These are phyloP conservation scores for Tolypocladium tundrense DNA, from an alignment of 2,329 filamentous ascomycete genomes.

Conservation along the genomic window DNA sequence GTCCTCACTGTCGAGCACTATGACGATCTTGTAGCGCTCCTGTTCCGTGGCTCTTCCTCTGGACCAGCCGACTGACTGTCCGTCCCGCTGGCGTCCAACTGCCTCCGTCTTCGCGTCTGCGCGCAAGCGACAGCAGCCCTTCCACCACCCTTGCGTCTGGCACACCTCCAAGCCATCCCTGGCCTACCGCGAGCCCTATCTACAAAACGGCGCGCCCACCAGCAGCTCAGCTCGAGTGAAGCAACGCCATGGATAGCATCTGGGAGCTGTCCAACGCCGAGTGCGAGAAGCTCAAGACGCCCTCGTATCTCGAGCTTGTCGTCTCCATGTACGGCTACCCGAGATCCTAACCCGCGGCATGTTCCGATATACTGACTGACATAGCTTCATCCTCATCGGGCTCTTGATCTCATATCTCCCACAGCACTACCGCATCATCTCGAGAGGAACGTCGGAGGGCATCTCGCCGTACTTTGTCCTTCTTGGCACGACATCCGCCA, in stretches of 20 bases:
- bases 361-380: not conserved
- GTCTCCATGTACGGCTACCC: constrained; percentile 38
- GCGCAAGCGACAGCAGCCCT: not conserved
- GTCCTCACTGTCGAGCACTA: not conserved
- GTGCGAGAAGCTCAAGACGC: constrained; percentile 42
- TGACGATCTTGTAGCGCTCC: not conserved
- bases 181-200: not conserved
- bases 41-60: not conserved
- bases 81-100: not conserved
- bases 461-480: constrained; percentile 94
- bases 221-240: not conserved
- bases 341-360: no score
- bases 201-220: not conserved
- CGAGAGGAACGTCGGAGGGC: constrained; percentile 76
- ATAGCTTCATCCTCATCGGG: constrained; percentile 67
- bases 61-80: not conserved
- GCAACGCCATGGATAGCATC: constrained; percentile 1
- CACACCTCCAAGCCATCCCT: not conserved
- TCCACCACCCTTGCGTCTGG: not conserved
- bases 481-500: constrained; percentile 84
- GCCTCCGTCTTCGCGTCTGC: not conserved
- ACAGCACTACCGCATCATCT: constrained; percentile 86
- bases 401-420: constrained; percentile 90
- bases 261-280: constrained; percentile 5
- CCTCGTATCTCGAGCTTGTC: constrained; percentile 43